Percentiles rank a stretch among this genome's conserved stretches.
phyloP scores from a whole-genome alignment of 2,329 filamentous ascomycete species.

The Sporothrix brunneoviolacea region DNA sequence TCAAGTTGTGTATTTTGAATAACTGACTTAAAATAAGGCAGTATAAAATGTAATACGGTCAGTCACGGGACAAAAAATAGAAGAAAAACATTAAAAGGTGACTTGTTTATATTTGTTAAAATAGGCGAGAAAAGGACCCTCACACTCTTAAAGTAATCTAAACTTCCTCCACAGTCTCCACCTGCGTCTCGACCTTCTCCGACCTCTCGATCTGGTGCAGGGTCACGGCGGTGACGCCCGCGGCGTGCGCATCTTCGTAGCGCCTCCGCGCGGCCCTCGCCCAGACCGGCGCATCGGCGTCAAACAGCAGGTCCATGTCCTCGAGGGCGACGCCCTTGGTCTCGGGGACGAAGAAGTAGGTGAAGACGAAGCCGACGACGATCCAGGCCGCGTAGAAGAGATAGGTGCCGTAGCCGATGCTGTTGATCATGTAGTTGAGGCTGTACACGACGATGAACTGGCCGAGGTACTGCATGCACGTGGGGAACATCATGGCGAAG shows the following conservation, averaged over 20 bases:
- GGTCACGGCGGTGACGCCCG: neutral
- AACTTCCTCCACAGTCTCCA: neutral
- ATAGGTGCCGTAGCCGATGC: conserved; percentile 10
- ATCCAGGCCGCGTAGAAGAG: conserved; percentile 18
- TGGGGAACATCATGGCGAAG: conserved; percentile 23
- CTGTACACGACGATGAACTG: conserved; percentile 27
- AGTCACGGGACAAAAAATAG: no score
- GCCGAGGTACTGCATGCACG: conserved; percentile 26
- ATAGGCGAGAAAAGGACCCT: no score
- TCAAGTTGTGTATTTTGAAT: no score
- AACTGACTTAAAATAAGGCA: no score
- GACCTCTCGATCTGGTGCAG: neutral
- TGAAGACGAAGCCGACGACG: conserved; percentile 24
- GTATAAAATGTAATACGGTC: no score
- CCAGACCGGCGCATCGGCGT: neutral
- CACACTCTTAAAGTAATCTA: no score
- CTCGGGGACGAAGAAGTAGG: conserved; percentile 20
- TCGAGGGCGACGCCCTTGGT: conserved; percentile 23
- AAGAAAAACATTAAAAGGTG: no score
- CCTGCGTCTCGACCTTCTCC: neutral
- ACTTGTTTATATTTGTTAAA: no score
- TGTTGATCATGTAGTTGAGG: conserved; percentile 24
- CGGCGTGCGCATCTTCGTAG: conserved; percentile 3
- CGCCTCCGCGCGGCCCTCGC: neutral
- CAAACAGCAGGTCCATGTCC: conserved; percentile 24